Conservation (phyloP, 495 filamentous ascomycete genomes). For the Rostrohypoxylon terebratum region DNA sequence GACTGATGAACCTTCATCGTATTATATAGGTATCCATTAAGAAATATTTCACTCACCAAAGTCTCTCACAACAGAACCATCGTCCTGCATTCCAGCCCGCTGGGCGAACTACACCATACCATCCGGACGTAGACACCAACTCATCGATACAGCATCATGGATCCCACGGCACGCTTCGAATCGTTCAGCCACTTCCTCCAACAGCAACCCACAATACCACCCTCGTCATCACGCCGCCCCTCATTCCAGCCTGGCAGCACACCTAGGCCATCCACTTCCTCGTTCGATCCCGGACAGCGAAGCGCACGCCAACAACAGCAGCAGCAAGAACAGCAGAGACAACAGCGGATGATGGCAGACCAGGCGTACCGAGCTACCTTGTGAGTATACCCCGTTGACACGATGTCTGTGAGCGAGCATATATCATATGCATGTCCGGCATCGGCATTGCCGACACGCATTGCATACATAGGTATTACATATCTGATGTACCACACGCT, state of each 20-base stretch:
- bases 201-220: slow-evolving; percentile 4
- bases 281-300: slow-evolving; percentile 6
- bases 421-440: not conserved
- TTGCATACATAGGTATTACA: not conserved
- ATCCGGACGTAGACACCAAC: not conserved
- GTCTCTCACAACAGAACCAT: not conserved
- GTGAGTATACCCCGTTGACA: slow-evolving; percentile 11
- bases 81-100: not conserved
- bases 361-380: slow-evolving; percentile 37
- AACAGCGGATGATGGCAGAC: slow-evolving; percentile 33
- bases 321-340: not conserved
- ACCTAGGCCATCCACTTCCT: slow-evolving; percentile 3
- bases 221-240: slow-evolving; percentile 16
- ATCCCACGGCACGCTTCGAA: not conserved
- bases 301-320: slow-evolving; percentile 25
- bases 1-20: not conserved
- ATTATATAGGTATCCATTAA: not conserved
- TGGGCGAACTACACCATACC: not conserved
- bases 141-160: slow-evolving; percentile 15
- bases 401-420: not conserved
- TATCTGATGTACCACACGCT: not conserved
- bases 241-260: slow-evolving; percentile 13
- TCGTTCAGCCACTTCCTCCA: slow-evolving; percentile 21
- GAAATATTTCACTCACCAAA: not conserved
- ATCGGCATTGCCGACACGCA: not conserved